Evolutionary conservation across 2,329 filamentous ascomycete species (phyloP).

Genomic region (Penicillium rolfsii): DNA sequence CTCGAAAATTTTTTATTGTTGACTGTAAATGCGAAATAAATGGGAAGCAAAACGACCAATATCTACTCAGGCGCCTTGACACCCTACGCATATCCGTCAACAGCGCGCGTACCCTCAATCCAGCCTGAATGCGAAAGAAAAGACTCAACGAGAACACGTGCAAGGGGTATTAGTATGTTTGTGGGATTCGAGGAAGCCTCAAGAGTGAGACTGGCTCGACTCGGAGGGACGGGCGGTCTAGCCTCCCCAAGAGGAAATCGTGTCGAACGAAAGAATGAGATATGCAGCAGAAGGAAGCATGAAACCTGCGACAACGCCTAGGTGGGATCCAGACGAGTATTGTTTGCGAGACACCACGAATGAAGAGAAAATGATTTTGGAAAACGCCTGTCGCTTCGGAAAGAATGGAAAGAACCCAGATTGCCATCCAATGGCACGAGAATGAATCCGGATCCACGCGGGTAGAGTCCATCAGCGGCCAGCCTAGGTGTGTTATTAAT

Average conservation of each 20-base stretch:
- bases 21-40: slow-evolving; percentile 5
- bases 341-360: background rate
- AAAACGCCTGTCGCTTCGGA: slow-evolving; percentile 31
- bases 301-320: slow-evolving; percentile 11
- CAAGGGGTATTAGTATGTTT: slow-evolving; percentile 24
- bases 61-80: slow-evolving; percentile 2
- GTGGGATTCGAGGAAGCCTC: background rate
- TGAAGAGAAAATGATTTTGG: background rate
- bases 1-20: background rate
- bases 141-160: slow-evolving; percentile 5
- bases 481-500: slow-evolving; percentile 13
- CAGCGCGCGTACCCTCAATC: background rate
- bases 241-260: background rate
- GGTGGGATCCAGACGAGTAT: background rate
- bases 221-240: background rate
- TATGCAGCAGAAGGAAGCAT: background rate
- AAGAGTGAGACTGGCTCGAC: background rate
- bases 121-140: background rate
- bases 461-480: slow-evolving; percentile 6
- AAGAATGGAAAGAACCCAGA: slow-evolving; percentile 55
- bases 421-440: slow-evolving; percentile 26
- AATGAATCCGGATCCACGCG: background rate
- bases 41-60: background rate
- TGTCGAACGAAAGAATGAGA: background rate
- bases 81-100: slow-evolving; percentile 9